These are phyloP conservation scores for Ophiostoma australiae DNA, from an alignment of 2,329 filamentous ascomycete species.

Conservation along the genomic window DNA sequence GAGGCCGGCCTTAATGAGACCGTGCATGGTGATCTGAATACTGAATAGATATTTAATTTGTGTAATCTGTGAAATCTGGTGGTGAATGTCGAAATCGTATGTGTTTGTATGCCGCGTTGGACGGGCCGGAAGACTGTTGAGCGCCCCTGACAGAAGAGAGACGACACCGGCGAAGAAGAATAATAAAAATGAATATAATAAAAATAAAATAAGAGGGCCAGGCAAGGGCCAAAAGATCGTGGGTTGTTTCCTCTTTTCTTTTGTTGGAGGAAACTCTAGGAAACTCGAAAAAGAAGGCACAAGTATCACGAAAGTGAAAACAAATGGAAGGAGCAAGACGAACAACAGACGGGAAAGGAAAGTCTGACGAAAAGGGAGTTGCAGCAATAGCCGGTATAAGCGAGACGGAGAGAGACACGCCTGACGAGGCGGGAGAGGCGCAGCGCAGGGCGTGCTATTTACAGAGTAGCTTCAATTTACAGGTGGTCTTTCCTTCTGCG, in stretches of 20 bases:
- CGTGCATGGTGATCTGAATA: slow-evolving; percentile 32
- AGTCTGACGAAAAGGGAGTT: neutral
- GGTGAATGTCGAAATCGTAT: neutral
- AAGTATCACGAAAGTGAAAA: slow-evolving; percentile 5
- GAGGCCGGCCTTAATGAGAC: slow-evolving; percentile 35
- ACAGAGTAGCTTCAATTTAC: neutral
- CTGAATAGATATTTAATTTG: neutral
- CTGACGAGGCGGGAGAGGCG: slow-evolving; percentile 5
- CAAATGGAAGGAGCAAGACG: slow-evolving; percentile 5
- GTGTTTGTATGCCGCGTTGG: neutral
- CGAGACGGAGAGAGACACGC: neutral
- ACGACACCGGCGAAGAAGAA: neutral
- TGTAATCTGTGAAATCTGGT: too few relatives aligned
- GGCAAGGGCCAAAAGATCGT: slow-evolving; percentile 1
- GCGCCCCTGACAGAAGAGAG: neutral
- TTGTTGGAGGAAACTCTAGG: slow-evolving; percentile 14
- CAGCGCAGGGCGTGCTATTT: slow-evolving; percentile 5
- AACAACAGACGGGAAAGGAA: slow-evolving; percentile 1
- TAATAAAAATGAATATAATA: neutral
- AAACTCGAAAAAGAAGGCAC: slow-evolving; percentile 11
- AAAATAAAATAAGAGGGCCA: neutral
- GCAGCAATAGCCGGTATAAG: neutral
- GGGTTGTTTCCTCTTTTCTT: neutral
- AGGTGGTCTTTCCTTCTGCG: neutral
- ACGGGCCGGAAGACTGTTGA: neutral